phyloP scores from a whole-genome alignment of 2,329 filamentous ascomycete genomes.

The Fusarium pseudoanthophilum region DNA sequence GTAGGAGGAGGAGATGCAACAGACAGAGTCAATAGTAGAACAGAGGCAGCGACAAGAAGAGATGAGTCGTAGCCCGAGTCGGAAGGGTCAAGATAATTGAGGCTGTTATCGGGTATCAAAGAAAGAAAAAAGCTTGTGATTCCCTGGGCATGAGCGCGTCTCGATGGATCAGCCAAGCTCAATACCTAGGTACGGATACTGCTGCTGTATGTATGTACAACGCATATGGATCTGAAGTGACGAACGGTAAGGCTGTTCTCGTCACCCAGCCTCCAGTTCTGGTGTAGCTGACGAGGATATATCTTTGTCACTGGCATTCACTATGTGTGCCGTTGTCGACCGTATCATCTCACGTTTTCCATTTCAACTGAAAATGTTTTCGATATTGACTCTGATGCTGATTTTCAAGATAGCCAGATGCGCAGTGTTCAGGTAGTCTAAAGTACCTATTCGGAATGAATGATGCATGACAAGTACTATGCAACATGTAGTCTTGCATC shows the following conservation, averaged over 20 bases:
- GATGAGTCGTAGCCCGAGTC: slow-evolving; percentile 5
- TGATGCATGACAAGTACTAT: slow-evolving; percentile 18
- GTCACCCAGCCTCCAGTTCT: slow-evolving; percentile 17
- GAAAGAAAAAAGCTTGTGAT: slow-evolving; percentile 24
- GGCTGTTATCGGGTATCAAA: slow-evolving; percentile 29
- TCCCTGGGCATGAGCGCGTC: slow-evolving; percentile 19
- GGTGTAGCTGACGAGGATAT: not conserved
- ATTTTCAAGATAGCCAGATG: slow-evolving; percentile 5
- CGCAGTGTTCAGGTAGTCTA: not conserved
- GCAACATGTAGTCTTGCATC: slow-evolving; percentile 1
- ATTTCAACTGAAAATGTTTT: not conserved
- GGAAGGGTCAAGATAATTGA: slow-evolving; percentile 6
- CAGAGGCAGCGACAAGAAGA: slow-evolving; percentile 5
- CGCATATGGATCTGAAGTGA: slow-evolving; percentile 20
- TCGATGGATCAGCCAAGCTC: slow-evolving; percentile 31
- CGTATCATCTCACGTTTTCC: not conserved
- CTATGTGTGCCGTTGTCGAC: not conserved
- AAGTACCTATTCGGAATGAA: slow-evolving; percentile 2
- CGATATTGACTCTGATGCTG: not conserved
- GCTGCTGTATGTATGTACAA: slow-evolving; percentile 16
- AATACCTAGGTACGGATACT: slow-evolving; percentile 1
- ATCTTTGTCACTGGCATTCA: not conserved
- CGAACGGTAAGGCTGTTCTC: slow-evolving; percentile 6
- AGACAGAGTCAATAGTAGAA: not conserved
- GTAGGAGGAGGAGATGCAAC: slow-evolving; percentile 2